phyloP scores from a whole-genome alignment of 1,284 basidiomycete species.

The Apiotrichum laibachii region DNA sequence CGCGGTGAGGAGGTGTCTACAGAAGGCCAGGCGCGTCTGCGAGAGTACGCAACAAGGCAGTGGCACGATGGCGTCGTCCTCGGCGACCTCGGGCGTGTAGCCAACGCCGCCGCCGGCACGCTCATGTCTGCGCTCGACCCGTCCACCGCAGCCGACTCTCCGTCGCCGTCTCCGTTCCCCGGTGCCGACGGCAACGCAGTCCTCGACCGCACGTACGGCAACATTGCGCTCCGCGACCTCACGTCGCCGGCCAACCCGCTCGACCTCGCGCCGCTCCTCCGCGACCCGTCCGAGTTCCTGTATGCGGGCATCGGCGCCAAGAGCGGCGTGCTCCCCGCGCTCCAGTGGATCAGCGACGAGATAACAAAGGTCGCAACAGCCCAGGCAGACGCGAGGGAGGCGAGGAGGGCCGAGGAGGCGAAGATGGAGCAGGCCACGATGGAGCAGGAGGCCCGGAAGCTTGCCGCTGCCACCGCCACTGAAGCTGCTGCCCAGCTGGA shows the following conservation, averaged over 20 bases:
- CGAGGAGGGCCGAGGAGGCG: not conserved
- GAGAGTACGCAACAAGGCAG: conserved; percentile 30
- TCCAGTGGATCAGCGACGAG: conserved; percentile 35
- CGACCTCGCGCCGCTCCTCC: conserved; percentile 38
- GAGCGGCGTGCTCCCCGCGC: conserved; percentile 30
- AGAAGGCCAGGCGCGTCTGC: conserved; percentile 12
- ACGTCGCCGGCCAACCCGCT: conserved; percentile 32
- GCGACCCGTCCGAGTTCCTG: conserved; percentile 35
- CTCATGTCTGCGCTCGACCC: not conserved
- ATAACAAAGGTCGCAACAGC: conserved; percentile 15
- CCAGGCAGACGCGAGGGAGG: conserved; percentile 3
- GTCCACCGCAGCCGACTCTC: not conserved
- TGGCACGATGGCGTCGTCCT: conserved; percentile 33
- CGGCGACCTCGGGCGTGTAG: conserved; percentile 7
- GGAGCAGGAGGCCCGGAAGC: not conserved
- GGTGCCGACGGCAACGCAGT: not conserved
- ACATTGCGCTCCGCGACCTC: conserved; percentile 30
- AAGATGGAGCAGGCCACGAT: conserved; percentile 1
- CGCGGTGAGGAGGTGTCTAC: not conserved
- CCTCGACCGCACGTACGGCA: conserved; percentile 22
- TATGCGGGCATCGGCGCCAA: conserved; percentile 36
- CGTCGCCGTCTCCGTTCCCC: not conserved
- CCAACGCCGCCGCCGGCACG: not conserved
- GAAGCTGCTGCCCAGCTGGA: not conserved
- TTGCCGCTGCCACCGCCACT: not conserved